Conservation (phyloP, 2,329 filamentous ascomycete species). For the Davidsoniella neocaledoniae region DNA sequence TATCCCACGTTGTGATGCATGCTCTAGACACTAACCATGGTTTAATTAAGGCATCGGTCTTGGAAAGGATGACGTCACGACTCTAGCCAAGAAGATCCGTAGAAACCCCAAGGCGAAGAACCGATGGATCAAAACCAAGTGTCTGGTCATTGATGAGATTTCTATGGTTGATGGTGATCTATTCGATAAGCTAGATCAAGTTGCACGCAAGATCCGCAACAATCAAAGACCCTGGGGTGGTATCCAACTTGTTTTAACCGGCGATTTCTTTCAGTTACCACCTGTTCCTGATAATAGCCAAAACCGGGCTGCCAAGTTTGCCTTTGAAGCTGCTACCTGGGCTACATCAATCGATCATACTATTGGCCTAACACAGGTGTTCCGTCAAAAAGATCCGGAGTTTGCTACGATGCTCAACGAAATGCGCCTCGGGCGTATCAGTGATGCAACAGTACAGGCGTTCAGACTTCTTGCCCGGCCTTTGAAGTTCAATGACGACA, state of each 20-base stretch:
- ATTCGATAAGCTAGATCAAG: slow-evolving; percentile 86
- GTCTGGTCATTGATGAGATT: slow-evolving; percentile 82
- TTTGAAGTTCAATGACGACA: slow-evolving; percentile 54
- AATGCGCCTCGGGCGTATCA: slow-evolving; percentile 79
- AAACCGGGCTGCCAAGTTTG: slow-evolving; percentile 57
- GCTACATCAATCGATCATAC: slow-evolving; percentile 85
- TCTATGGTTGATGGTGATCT: slow-evolving; percentile 97
- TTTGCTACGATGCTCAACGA: slow-evolving; percentile 96
- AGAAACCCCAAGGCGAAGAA: slow-evolving; percentile 74
- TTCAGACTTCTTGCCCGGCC: slow-evolving; percentile 61
- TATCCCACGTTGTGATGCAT: no score
- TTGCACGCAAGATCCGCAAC: slow-evolving; percentile 72
- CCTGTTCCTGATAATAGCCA: slow-evolving; percentile 71
- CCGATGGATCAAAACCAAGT: slow-evolving; percentile 76
- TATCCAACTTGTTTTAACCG: slow-evolving; percentile 88
- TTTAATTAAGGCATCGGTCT: slow-evolving; percentile 49
- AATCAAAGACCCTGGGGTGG: slow-evolving; percentile 89
- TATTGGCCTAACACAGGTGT: slow-evolving; percentile 86
- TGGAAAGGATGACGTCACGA: slow-evolving; percentile 69
- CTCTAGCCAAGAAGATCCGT: slow-evolving; percentile 79
- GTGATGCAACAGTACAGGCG: slow-evolving; percentile 53
- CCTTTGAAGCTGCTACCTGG: slow-evolving; percentile 88
- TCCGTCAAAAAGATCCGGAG: slow-evolving; percentile 76
- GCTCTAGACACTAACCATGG: background rate
- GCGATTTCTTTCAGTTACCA: slow-evolving; percentile 94